phyloP scores from a whole-genome alignment of 257 asterid species.

The Ehretia macrophylla region DNA sequence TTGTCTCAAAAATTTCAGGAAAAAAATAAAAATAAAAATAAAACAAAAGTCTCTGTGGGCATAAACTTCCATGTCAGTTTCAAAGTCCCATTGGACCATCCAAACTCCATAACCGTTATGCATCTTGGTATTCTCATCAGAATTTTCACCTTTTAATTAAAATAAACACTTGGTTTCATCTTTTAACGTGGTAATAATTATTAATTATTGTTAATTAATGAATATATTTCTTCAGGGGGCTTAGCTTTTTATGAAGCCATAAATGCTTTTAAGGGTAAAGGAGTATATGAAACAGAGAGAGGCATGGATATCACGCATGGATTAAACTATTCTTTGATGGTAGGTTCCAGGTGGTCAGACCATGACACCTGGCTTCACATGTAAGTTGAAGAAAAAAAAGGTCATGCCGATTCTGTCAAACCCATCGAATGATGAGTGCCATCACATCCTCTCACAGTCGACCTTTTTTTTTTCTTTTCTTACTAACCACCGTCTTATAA shows the following conservation, averaged over 20 bases:
- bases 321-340: no score
- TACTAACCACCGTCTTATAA: no score
- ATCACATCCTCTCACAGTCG: no score
- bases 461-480: no score
- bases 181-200: slow-evolving; percentile 28
- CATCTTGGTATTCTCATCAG: slow-evolving; percentile 18
- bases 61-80: slow-evolving; percentile 8
- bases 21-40: no score
- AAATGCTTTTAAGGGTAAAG: slow-evolving; percentile 44
- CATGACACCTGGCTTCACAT: no score
- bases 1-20: no score
- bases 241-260: slow-evolving; percentile 39
- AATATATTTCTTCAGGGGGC: slow-evolving; percentile 5
- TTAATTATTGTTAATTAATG: slow-evolving; percentile 15
- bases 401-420: no score
- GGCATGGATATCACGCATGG: not conserved
- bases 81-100: not conserved
- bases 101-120: slow-evolving; percentile 20
- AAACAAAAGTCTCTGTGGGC: slow-evolving; percentile 23
- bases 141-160: slow-evolving; percentile 16
- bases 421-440: no score
- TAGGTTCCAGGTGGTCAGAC: no score
- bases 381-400: no score
- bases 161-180: slow-evolving; percentile 18
- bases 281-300: not conserved